Evolutionary conservation across 2,329 filamentous ascomycete species (phyloP), one percentile per base, ranked within the genome.

Genomic region (Cladosporium sp.): DNA sequence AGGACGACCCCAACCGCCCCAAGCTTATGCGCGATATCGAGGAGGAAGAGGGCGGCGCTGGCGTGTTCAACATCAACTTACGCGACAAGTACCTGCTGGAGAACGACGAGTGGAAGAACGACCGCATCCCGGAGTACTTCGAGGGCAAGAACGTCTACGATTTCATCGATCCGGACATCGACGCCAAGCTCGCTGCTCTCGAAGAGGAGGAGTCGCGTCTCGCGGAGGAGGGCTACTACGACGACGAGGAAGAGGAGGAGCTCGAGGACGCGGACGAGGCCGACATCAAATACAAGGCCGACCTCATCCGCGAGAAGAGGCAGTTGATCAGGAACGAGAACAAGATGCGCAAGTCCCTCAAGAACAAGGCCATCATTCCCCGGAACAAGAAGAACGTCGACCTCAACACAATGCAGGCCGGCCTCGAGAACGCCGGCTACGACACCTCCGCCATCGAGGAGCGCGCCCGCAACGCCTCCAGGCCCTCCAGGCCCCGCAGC

Each of bases 121-220:
- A 98, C 75, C 89, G 87, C 73, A 87, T 97, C 52, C 93, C 93
- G 32, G 93, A 98, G 72, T 79, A 96, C 45, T 87, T 91, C 71
- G 85, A 97, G 67, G 93, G 93, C 71, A 91, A 92, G 80, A 98
- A 98, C 70, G 88, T 98, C 54, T 93, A 92, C 74, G 93, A 98
- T 72, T 98, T 89, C 71, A 84, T 98, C 66, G 93, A 97, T 66
- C 91, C 92, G 1, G 95, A 98, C 52, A 98, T 98, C 67, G 93
- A 95, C 66, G 81, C 84, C 61, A 97, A 95, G 77, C 81, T 98
- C 46, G 85, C 86, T 48, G 89, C 89, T 52, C 79, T 98, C 33
- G 93, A 98, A 72, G 91, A 91, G 58, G 95, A 98, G 68, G 93
- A 98, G 71, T 92, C 95, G 74, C 86, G 86, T 63, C 82, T 97